Evolutionary conservation across 306 rosid species (phyloP).

Genomic region (Macrotyloma uniflorum): DNA sequence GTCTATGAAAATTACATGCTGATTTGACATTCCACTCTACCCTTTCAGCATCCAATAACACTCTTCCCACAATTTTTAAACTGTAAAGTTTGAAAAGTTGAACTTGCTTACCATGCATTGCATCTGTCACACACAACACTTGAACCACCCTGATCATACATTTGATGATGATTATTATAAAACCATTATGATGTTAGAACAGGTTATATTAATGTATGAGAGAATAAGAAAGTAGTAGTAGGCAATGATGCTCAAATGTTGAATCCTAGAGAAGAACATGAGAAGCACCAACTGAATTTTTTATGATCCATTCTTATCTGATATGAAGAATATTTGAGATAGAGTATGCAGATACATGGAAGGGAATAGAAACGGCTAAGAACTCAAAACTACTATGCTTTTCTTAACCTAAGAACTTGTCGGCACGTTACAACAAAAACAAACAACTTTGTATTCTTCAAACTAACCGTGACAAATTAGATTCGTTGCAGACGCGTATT

Average conservation of each 20-base stretch:
- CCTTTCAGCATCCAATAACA: neutral
- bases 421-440: constrained; percentile 61
- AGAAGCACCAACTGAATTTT: constrained; percentile 45
- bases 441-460: constrained; percentile 48
- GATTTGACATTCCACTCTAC: constrained; percentile 32
- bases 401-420: constrained; percentile 45
- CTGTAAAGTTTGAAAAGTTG: too few species aligned
- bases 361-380: constrained; percentile 10
- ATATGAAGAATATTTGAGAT: constrained; percentile 34
- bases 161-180: constrained; percentile 15
- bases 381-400: constrained; percentile 29
- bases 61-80: neutral
- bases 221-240: constrained; percentile 24
- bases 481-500: constrained; percentile 49
- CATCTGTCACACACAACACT: neutral
- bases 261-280: constrained; percentile 39
- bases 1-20: constrained; percentile 22
- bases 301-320: constrained; percentile 36
- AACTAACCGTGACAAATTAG: constrained; percentile 52
- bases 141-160: constrained; percentile 1
- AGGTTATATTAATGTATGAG: constrained; percentile 27
- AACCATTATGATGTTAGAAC: neutral
- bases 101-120: constrained; percentile 10
- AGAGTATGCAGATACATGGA: constrained; percentile 18
- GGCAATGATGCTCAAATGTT: constrained; percentile 25